These are phyloP conservation scores for Musa troglodytarum DNA, from an alignment of 176 grass and related monocot genomes.

Conservation along the genomic window DNA sequence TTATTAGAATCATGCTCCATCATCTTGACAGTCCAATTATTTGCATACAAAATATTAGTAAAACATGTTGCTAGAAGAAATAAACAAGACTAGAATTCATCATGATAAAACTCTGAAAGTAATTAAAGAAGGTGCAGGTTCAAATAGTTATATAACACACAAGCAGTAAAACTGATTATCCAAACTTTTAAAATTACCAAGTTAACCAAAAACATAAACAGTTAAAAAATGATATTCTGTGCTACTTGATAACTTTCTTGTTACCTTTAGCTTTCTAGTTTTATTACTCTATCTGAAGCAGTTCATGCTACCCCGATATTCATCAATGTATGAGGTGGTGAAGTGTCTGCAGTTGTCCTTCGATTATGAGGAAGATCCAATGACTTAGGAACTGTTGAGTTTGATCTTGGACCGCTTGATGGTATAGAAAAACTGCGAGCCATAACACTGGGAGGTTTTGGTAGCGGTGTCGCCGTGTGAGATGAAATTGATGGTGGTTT, in stretches of 20 bases:
- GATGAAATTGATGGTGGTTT: slow-evolving; percentile 31
- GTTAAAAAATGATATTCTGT: background rate
- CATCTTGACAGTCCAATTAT: too few species aligned
- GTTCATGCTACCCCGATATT: background rate
- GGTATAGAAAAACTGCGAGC: slow-evolving; percentile 95
- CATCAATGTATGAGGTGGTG: background rate
- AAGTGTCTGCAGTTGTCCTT: background rate
- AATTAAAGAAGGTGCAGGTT: background rate
- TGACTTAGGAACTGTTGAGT: slow-evolving; percentile 31
- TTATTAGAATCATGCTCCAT: too few species aligned
- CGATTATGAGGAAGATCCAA: slow-evolving; percentile 2
- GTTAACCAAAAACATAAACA: background rate
- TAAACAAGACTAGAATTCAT: background rate
- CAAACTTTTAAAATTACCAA: background rate
- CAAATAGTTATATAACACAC: background rate
- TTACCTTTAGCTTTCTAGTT: slow-evolving; percentile 3
- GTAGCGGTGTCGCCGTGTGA: slow-evolving; percentile 69
- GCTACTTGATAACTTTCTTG: background rate
- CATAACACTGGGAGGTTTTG: slow-evolving; percentile 59
- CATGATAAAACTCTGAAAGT: background rate
- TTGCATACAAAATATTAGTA: too few species aligned
- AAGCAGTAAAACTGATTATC: background rate
- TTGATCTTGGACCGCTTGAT: slow-evolving; percentile 43
- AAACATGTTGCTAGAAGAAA: too few species aligned
- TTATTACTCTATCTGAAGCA: background rate